Percentiles rank a stretch among this genome's conserved stretches.
These are phyloP conservation scores for Lentinula sp. DNA, from an alignment of 768 basidiomycete genomes.

Conservation along the genomic window DNA sequence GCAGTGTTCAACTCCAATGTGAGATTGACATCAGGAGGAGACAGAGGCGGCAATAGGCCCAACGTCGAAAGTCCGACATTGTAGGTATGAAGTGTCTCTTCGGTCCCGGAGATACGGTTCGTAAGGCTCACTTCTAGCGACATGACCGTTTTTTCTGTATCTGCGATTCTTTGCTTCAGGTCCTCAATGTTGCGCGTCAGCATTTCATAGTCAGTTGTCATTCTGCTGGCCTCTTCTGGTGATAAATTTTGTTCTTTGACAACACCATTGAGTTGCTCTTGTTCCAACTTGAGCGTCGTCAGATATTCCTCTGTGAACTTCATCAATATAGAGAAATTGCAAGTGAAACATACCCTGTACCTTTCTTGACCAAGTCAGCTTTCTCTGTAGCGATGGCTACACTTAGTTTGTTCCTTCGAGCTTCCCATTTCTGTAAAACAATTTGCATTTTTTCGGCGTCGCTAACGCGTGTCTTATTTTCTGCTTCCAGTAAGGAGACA, in stretches of 20 bases:
- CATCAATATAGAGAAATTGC: neutral
- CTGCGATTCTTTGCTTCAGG: slow-evolving; percentile 67
- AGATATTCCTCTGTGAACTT: slow-evolving; percentile 47
- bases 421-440: slow-evolving; percentile 65
- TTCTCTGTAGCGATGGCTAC: slow-evolving; percentile 65
- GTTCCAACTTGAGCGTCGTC: slow-evolving; percentile 58
- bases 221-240: slow-evolving; percentile 83
- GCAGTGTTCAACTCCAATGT: slow-evolving; percentile 79
- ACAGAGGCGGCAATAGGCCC: slow-evolving; percentile 70
- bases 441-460: slow-evolving; percentile 79
- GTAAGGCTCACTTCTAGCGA: slow-evolving; percentile 80
- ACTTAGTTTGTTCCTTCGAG: slow-evolving; percentile 59
- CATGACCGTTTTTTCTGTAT: slow-evolving; percentile 68
- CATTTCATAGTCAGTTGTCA: slow-evolving; percentile 86
- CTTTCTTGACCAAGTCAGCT: slow-evolving; percentile 50
- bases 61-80: slow-evolving; percentile 67
- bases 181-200: slow-evolving; percentile 70
- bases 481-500: slow-evolving; percentile 54
- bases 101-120: slow-evolving; percentile 73
- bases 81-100: slow-evolving; percentile 79
- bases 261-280: slow-evolving; percentile 51
- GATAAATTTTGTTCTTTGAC: slow-evolving; percentile 87
- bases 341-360: slow-evolving; percentile 26
- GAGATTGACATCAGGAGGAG: slow-evolving; percentile 70
- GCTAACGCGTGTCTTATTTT: slow-evolving; percentile 55